Conservation (phyloP, 257 asterid genomes). For the Agastache rugosa region DNA sequence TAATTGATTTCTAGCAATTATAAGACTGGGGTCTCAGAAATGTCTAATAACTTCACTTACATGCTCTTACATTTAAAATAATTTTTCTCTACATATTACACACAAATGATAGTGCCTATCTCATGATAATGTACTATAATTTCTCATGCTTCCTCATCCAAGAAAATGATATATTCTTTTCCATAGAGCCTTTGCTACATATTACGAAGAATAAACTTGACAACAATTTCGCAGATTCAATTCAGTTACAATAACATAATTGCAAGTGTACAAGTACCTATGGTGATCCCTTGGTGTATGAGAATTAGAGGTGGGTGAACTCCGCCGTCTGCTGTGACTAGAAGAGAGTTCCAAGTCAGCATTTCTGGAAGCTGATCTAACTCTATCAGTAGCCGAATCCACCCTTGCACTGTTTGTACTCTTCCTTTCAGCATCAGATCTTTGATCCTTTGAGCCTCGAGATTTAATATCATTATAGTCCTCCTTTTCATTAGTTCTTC, state of each 20-base stretch:
- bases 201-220: conserved; percentile 1
- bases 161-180: not conserved
- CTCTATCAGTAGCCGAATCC: conserved; percentile 65
- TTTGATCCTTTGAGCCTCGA: conserved; percentile 66
- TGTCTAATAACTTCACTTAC: conserved; percentile 17
- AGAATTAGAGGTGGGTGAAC: conserved; percentile 80
- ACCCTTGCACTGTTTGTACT: conserved; percentile 53
- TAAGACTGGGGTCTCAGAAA: not conserved
- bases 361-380: conserved; percentile 70
- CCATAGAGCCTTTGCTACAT: not conserved
- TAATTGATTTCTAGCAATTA: not conserved
- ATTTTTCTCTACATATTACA: not conserved
- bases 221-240: not conserved
- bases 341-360: conserved; percentile 62
- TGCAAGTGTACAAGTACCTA: conserved; percentile 53
- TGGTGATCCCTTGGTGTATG: conserved; percentile 69
- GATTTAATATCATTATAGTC: conserved; percentile 74
- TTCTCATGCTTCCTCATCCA: not conserved
- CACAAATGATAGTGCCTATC: not conserved
- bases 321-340: conserved; percentile 64
- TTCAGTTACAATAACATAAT: conserved; percentile 7
- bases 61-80: conserved; percentile 19
- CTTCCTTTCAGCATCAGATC: conserved; percentile 70
- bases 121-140: not conserved
- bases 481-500: conserved; percentile 71